Base-by-base conservation (phyloP, 345 rosid species). In the Gynandropsis gynandra region DNA sequence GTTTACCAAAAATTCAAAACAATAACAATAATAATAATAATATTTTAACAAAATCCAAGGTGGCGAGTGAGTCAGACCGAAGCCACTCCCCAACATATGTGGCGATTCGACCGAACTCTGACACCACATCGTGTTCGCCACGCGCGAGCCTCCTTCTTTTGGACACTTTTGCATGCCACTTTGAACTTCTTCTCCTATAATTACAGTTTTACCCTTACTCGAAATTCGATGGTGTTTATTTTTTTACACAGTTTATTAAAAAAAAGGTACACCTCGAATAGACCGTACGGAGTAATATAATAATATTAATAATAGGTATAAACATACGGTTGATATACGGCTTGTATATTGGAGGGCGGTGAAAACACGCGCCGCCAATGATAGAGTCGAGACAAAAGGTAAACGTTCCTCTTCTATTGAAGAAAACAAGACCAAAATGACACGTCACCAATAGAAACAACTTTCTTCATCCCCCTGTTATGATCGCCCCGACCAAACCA, bases 81-180 rank as follows among this genome's bases (percentile, higher is more conserved):
- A 24, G 29, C 29, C 29, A 24, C 29, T 24, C 29, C n/a, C n/a
- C 17, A 42, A 33, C 12, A 61, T 68, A 83, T 69, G 97, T 76
- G 94, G 94, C 86, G 81, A 81, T 77, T 79, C 97, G 95, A 76
- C 89, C 80, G 77, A 76, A 72, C 82, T 65, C 80, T 76, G 76
- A 55, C 76, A 52, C 76, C 69, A 48, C 44, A 47, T 31, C 65
- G 87, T 69, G 72, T 0, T 4, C 16, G 69, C 76, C 93, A 89
- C 97, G 95, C 82, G 78, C 75, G 18, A n/a, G n/a, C n/a, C n/a
- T 12, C 49, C 0, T 42, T 40, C 40, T 61, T 62, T 58, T 18
- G 51, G 11, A n/a, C n/a, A n/a, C n/a, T n/a, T 45, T 58, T 82
- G 95, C 87, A 80, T 76, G 87, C 62, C 53, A 16, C 18, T 16